phyloP scores from a whole-genome alignment of 805 yeast species.

The Sungouiozyma ichnusensis region DNA sequence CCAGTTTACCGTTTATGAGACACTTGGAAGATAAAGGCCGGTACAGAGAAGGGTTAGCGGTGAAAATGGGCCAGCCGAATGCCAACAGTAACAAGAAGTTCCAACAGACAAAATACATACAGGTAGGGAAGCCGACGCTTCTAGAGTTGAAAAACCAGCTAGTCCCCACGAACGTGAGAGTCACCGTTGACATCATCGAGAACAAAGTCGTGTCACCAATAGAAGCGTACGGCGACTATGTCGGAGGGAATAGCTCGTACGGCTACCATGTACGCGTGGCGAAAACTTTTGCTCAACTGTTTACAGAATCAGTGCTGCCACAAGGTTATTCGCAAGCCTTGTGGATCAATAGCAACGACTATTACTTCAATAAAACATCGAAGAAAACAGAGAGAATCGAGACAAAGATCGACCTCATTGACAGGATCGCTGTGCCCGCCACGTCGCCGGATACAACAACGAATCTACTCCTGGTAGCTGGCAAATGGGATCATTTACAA shows the following conservation, averaged over 20 bases:
- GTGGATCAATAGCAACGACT: constrained; percentile 60
- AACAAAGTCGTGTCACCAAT: constrained; percentile 57
- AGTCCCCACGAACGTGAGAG: constrained; percentile 70
- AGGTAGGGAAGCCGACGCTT: constrained; percentile 55
- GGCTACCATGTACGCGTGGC: constrained; percentile 73
- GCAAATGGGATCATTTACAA: constrained; percentile 50
- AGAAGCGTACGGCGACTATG: constrained; percentile 53
- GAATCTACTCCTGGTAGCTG: constrained; percentile 45
- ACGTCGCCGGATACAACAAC: constrained; percentile 10
- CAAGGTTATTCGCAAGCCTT: constrained; percentile 63
- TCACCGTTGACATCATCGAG: constrained; percentile 60
- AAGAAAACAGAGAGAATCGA: constrained; percentile 16
- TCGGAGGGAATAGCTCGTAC: constrained; percentile 50
- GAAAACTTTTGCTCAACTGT: constrained; percentile 47
- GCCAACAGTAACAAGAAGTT: constrained; percentile 33
- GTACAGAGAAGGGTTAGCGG: constrained; percentile 52
- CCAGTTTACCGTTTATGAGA: constrained; percentile 67
- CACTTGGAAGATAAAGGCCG: constrained; percentile 30
- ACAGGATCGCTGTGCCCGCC: constrained; percentile 21
- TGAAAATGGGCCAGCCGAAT: constrained; percentile 28
- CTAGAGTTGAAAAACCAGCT: constrained; percentile 48
- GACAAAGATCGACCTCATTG: constrained; percentile 17
- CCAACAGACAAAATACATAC: constrained; percentile 60
- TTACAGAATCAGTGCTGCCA: constrained; percentile 55
- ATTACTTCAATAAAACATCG: constrained; percentile 31